Base-by-base conservation (phyloP, 2,329 filamentous ascomycete genomes). In the Xylaria sp. region DNA sequence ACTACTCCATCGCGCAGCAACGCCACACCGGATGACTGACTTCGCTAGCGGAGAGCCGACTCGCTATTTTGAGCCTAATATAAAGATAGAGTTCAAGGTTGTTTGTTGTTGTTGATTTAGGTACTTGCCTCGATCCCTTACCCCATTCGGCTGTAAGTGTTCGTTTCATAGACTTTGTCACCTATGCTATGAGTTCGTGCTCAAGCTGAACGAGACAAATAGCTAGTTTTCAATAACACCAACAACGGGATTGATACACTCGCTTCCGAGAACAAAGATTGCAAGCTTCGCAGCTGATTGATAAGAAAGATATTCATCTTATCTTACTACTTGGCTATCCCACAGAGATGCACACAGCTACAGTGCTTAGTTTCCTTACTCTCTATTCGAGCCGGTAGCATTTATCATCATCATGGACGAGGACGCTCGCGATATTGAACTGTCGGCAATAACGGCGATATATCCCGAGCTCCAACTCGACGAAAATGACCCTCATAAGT, bases 371-470 rank as follows among this genome's bases (percentile, higher is more conserved):
- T 51, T 68, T 70, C 27, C 61, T 32, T 65, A 59, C 56, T 56
- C 59, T 70, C 53, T 61, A 70, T 69, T 65, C 63, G 34, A 72
- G 54, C 60, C 68, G 73, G 69, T 75, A 74, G 70, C 69, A 45
- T 57, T 60, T 1, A 39, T 11, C 34, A 61, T 81, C 78, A 75
- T 70, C 58, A 71, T 73, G 64, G 80, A 72, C 58, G 79, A 78
- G 70, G 83, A 86, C 73, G 85, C 83, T 70, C 88, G 89, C 58
- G 78, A 83, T 63, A 81, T 84, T 55, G 89, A 92, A 81, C 82
- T 92, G 63, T 85, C 84, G 73, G 85, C 88, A 14, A 83, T 92
- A 64, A 80, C 83, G 64, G 88, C 89, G 69, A 92, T 92, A 74
- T 92, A 86, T 71, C 89, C 89, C n/a, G 90, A 92, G 78, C 85